These are phyloP conservation scores for Backusella parvicylindrica DNA, from an alignment of 192 early-diverging fungal genomes.

Conservation along the genomic window DNA sequence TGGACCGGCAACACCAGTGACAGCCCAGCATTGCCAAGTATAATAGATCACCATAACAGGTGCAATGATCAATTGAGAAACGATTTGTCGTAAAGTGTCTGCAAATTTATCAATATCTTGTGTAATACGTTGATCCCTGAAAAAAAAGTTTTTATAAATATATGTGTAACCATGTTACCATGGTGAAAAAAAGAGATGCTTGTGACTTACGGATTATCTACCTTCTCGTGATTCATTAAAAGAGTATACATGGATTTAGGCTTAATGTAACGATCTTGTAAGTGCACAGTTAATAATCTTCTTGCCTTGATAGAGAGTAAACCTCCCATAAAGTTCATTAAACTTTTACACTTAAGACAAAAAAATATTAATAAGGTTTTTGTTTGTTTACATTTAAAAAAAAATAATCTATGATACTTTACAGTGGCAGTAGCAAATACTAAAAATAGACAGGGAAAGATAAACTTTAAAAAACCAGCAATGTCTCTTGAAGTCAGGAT, in stretches of 20 bases:
- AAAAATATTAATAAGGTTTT: neutral
- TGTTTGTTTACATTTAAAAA: conserved; percentile 7
- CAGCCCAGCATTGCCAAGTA: conserved; percentile 63
- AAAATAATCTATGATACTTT: no score
- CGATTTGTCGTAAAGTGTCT: conserved; percentile 52
- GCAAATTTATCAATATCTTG: conserved; percentile 87
- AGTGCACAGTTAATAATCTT: conserved; percentile 51
- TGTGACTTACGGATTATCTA: conserved; percentile 68
- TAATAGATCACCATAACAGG: conserved; percentile 81
- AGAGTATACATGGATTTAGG: conserved; percentile 58
- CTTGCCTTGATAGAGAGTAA: conserved; percentile 64
- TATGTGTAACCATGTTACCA: conserved; percentile 20
- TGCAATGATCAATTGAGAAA: conserved; percentile 61
- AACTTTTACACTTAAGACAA: conserved; percentile 47
- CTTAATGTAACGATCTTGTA: conserved; percentile 63
- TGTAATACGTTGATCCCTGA: conserved; percentile 81
- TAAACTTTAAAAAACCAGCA: conserved; percentile 54
- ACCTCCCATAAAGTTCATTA: conserved; percentile 56
- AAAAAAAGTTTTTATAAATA: neutral
- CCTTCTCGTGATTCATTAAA: conserved; percentile 43
- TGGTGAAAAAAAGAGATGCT: neutral
- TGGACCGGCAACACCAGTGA: conserved; percentile 66
- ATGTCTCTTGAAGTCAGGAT: conserved; percentile 65
- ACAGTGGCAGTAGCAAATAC: conserved; percentile 60
- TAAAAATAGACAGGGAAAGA: conserved; percentile 48